phyloP scores from a whole-genome alignment of 2,329 filamentous ascomycete genomes.

The Calonectria hongkongensis region DNA sequence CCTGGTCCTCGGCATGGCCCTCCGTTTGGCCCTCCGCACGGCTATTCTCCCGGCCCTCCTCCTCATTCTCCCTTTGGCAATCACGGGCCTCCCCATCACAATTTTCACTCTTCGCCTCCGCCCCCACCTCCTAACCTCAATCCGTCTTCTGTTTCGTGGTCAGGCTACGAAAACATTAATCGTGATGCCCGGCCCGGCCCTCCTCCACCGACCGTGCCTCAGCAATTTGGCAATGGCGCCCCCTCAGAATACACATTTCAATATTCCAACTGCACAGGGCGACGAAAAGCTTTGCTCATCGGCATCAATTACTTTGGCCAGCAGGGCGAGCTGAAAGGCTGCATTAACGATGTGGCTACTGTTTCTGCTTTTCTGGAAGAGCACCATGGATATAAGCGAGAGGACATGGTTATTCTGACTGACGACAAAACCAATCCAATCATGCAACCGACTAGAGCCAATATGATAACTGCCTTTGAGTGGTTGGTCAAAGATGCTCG shows the following conservation, averaged over 20 bases:
- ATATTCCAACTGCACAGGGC: constrained; percentile 84
- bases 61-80: constrained; percentile 44
- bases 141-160: constrained; percentile 67
- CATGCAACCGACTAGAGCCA: constrained; percentile 83
- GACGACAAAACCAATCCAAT: constrained; percentile 83
- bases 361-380: constrained; percentile 82
- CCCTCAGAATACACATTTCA: constrained; percentile 82
- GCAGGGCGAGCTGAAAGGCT: constrained; percentile 82
- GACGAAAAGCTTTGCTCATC: constrained; percentile 83
- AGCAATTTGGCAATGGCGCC: constrained; percentile 80
- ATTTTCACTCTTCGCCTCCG: constrained; percentile 55
- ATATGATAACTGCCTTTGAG: constrained; percentile 84
- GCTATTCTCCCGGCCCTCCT: constrained; percentile 52
- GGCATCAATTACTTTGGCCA: constrained; percentile 89
- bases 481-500: constrained; percentile 83
- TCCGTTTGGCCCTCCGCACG: constrained; percentile 47
- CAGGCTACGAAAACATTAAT: constrained; percentile 50
- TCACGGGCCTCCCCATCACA: constrained; percentile 51
- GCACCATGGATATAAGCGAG: constrained; percentile 81
- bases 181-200: constrained; percentile 57
- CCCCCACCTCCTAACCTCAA: constrained; percentile 67
- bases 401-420: constrained; percentile 87
- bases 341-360: constrained; percentile 88
- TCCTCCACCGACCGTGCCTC: constrained; percentile 69
- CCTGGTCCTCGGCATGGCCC: constrained; percentile 4